Evolutionary conservation across 169 alveolate genomes (phyloP), one percentile per base, ranked within the genome.

Genomic region (Cryptosporidium ubiquitum): DNA sequence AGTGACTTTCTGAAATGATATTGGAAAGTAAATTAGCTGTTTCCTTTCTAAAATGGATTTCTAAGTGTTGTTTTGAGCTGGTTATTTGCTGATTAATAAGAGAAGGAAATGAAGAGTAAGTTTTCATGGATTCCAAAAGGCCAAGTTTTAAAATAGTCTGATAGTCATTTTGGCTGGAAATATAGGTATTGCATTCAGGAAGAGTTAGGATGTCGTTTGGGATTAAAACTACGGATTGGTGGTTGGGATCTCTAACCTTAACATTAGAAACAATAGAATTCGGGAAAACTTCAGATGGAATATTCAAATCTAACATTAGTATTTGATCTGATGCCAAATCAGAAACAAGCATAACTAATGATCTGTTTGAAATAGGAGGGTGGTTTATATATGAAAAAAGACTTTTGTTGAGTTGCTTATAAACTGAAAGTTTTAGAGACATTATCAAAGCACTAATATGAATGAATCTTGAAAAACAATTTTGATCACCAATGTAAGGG

Each of bases 401-500:
- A 18, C 52, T 61, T 44, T 40, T 55, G 40, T 79, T 61, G 20
- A 79, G 66, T 26, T 79, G 79, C 40, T 23, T 40, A 37, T 79
- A 79, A 9, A 79, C 89, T 12, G 66, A 60, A 14, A 60, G 61
- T 26, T 79, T 79, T 26, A 79, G 39, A 20, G 55, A 61, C 68
- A 64, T 44, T 18, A 79, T 57, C 42, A 79, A 61, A 7, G 66
- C 68, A 33, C 75, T 58, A 10, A 79, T 4, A 31, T 79, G 89
- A 2, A 79, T 47, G 20, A 6, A 42, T 44, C 33, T 58, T 79
- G 89, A 79, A 42, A 58, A 61, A 51, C 89, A 79, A 35, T 66
- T 60, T 37, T 29, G 57, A 61, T 79, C 69, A 23, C 89, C 89
- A 26, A 79, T 64, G 23, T 20, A 79, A 33, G 89, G 89, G 52